Percentiles rank a stretch among this genome's conserved stretches.
These are phyloP conservation scores for Sordaria brevicollis DNA, from an alignment of 495 filamentous ascomycete species.

Conservation along the genomic window DNA sequence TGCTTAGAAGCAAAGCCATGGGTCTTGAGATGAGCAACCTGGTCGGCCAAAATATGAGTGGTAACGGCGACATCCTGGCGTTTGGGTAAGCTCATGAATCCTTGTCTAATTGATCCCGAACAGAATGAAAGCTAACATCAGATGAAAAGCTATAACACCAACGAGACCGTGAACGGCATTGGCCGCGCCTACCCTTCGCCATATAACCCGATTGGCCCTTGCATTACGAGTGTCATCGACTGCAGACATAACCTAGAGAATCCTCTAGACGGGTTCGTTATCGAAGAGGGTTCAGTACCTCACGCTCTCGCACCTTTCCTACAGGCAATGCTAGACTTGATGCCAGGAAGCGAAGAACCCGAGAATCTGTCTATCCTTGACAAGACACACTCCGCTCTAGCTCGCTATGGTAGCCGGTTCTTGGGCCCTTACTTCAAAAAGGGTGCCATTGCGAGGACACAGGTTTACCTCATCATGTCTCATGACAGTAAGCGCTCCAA, in stretches of 20 bases:
- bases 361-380: constrained; percentile 26
- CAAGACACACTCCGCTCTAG: constrained; percentile 34
- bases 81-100: constrained; percentile 55
- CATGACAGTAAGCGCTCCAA: constrained; percentile 42
- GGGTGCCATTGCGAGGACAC: constrained; percentile 47
- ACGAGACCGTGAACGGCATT: constrained; percentile 45
- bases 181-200: constrained; percentile 37
- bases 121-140: neutral
- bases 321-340: constrained; percentile 44
- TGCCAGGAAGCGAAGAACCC: constrained; percentile 41
- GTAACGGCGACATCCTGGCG: constrained; percentile 56
- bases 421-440: constrained; percentile 46
- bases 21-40: constrained; percentile 47
- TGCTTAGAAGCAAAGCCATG: constrained; percentile 51
- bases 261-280: constrained; percentile 51
- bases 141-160: constrained; percentile 43
- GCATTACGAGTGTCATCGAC: constrained; percentile 56
- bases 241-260: constrained; percentile 42
- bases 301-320: constrained; percentile 44
- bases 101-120: neutral
- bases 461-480: constrained; percentile 62
- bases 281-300: constrained; percentile 56
- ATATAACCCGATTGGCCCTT: constrained; percentile 49
- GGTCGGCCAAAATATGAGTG: constrained; percentile 53
- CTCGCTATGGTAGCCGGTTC: constrained; percentile 39